Evolutionary conservation across 192 early-diverging fungal species (phyloP), one percentile per base, ranked within the genome.

Genomic region (Rhizoclosmatium globosum): DNA sequence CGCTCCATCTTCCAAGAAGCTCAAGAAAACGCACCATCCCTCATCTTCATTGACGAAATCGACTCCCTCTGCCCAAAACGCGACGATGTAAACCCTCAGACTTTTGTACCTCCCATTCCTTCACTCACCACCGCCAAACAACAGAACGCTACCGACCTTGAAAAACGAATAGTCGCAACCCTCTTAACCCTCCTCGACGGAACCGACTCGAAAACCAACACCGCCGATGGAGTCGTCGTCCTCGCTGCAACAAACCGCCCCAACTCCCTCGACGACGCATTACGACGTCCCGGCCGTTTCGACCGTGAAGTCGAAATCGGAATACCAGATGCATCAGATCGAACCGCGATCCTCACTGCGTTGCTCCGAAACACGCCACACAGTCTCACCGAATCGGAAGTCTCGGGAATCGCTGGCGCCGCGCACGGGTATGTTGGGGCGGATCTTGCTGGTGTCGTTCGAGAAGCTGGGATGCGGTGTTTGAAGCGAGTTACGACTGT

Each of bases 381-480:
- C 77, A 79, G 81, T 4, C 80, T 99, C 6, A 85, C 90, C 4
- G 50, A 77, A 1, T 76, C 78, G 3, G 86, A 98, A 19, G 69
- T 97, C 1, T 80, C 82, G 0, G 64, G 74, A 0, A 58, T 98
- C 17, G 91, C 95, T 9, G 85, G 86, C 0, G 77, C 78, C 44
- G 89, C 94, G 0, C 98, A 99, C 79, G 98, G 98, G 0, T 99
- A 93, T 82, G 97, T 99, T 69, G 98, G 98, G n/a, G 98, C 98
- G 3, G 98, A 99, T 84, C 76, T 99, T 23, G 93, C 94, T 2
- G 93, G 94, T 4, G 87, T 97, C 2, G 88, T 90, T 65, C 88
- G 94, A 21, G 97, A 99, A 73, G 95, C 96, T 3, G 98, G 95
- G 3, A 72, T 98, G 13, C 87, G 89, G 57, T 89, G 92, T 19